Evolutionary conservation across 1,139 yeast genomes (phyloP).

Genomic region (Protomyces pachydermus): DNA sequence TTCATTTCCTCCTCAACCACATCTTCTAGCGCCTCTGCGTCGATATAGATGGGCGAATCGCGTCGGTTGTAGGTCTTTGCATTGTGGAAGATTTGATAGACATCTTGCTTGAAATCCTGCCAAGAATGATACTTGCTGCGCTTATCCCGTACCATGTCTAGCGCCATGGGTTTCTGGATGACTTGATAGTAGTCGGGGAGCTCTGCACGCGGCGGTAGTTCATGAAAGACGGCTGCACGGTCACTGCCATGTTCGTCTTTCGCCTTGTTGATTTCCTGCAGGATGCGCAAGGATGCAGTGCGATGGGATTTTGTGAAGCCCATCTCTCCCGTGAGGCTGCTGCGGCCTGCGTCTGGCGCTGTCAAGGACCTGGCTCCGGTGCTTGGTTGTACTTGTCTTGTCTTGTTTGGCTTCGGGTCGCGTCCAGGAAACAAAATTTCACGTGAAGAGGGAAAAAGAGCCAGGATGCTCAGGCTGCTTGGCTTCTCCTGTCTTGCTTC

Average conservation of each 20-base stretch:
- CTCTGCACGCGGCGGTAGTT: conserved; percentile 66
- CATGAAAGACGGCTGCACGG: conserved; percentile 51
- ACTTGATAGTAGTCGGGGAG: conserved; percentile 64
- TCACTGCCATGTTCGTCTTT: conserved; percentile 6
- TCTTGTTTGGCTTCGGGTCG: no score
- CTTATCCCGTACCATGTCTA: conserved; percentile 81
- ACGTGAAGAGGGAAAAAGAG: no score
- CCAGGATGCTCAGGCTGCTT: no score
- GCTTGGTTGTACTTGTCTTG: no score
- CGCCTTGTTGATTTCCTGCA: not conserved
- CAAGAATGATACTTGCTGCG: conserved; percentile 61
- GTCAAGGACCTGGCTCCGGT: no score
- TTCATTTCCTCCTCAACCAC: conserved; percentile 57
- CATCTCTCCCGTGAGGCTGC: not conserved
- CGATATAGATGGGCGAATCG: conserved; percentile 60
- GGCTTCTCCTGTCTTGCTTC: no score
- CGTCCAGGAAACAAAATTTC: no score
- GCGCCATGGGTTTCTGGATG: conserved; percentile 66
- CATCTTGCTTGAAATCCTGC: conserved; percentile 66
- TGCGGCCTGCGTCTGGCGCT: no score
- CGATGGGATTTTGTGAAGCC: conserved; percentile 12
- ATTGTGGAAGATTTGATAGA: conserved; percentile 83
- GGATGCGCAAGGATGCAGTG: conserved; percentile 6
- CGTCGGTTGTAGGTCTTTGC: conserved; percentile 77
- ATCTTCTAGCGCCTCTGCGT: conserved; percentile 66